Conservation (phyloP, 2,329 filamentous ascomycete genomes). For the Xylaria sp. region DNA sequence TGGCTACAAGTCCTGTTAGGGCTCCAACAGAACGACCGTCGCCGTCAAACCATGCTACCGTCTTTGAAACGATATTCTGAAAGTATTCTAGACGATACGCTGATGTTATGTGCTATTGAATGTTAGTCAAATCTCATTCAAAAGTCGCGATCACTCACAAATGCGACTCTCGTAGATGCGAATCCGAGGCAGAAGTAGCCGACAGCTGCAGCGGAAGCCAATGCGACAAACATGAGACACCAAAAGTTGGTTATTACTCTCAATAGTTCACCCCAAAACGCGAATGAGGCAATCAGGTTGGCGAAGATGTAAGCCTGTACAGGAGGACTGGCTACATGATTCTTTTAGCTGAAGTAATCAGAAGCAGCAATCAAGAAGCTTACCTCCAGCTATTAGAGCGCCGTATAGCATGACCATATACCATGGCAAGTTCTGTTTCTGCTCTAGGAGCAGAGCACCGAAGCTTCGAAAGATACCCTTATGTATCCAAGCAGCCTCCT, state of each 20-base stretch:
- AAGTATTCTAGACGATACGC: slow-evolving; percentile 71
- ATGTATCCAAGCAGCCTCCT: slow-evolving; percentile 33
- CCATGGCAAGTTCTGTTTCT: slow-evolving; percentile 46
- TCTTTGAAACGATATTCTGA: slow-evolving; percentile 66
- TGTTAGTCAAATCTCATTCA: slow-evolving; percentile 10
- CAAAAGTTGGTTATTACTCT: slow-evolving; percentile 62
- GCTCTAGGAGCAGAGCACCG: slow-evolving; percentile 45
- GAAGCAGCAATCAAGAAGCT: slow-evolving; percentile 20
- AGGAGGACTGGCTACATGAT: slow-evolving; percentile 55
- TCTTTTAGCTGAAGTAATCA: slow-evolving; percentile 25
- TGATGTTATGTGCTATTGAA: slow-evolving; percentile 58
- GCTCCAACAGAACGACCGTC: slow-evolving; percentile 69
- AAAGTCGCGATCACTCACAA: slow-evolving; percentile 43
- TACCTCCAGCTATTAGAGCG: slow-evolving; percentile 52
- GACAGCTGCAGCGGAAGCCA: slow-evolving; percentile 64
- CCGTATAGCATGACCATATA: slow-evolving; percentile 48
- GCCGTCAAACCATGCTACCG: slow-evolving; percentile 69
- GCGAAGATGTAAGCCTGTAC: slow-evolving; percentile 68
- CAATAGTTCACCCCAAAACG: slow-evolving; percentile 43
- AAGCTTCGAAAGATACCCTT: slow-evolving; percentile 47
- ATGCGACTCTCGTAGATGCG: slow-evolving; percentile 60
- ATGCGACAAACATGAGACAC: slow-evolving; percentile 72
- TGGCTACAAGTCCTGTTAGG: slow-evolving; percentile 65
- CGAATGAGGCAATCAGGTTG: slow-evolving; percentile 57
- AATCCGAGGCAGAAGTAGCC: slow-evolving; percentile 65